A percentile compares a stretch with the other conserved stretches of the same genome.
Evolutionary conservation across 495 filamentous ascomycete species (phyloP).

Genomic region (Astrothelium macrocarpum): DNA sequence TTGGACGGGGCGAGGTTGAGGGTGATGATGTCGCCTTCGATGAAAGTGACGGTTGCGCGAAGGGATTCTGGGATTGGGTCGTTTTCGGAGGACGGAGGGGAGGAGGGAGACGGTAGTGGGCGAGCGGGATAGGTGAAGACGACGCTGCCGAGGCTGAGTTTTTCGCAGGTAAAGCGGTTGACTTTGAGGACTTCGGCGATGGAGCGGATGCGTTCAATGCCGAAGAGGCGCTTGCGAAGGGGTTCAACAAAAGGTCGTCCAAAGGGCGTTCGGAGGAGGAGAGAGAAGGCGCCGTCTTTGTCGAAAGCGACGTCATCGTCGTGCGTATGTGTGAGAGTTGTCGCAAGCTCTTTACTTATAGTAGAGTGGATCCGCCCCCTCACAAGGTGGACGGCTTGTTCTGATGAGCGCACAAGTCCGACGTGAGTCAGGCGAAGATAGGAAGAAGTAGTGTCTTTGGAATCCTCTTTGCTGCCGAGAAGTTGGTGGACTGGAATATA

Average conservation of each 20-base stretch:
- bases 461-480: not conserved
- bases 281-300: slow-evolving; percentile 46
- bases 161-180: slow-evolving; percentile 43
- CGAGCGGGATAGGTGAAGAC: slow-evolving; percentile 48
- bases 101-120: not conserved
- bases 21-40: slow-evolving; percentile 23
- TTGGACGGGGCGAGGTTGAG: slow-evolving; percentile 53
- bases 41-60: slow-evolving; percentile 32
- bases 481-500: not conserved
- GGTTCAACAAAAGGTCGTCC: slow-evolving; percentile 45
- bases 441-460: not conserved
- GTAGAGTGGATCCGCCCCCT: slow-evolving; percentile 32
- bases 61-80: slow-evolving; percentile 11
- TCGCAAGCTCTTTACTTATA: slow-evolving; percentile 31
- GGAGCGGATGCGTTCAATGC: slow-evolving; percentile 54
- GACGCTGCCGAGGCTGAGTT: slow-evolving; percentile 51
- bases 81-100: not conserved
- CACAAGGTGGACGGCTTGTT: slow-evolving; percentile 26
- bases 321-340: slow-evolving; percentile 40
- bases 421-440: slow-evolving; percentile 5
- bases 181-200: slow-evolving; percentile 52
- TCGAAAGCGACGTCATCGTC: slow-evolving; percentile 54
- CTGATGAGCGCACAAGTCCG: slow-evolving; percentile 8
- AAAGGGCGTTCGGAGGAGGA: slow-evolving; percentile 47
- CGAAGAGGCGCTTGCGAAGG: slow-evolving; percentile 46